These are phyloP conservation scores for Vitis riparia DNA, from an alignment of 164 flowering plant genomes.

Conservation along the genomic window DNA sequence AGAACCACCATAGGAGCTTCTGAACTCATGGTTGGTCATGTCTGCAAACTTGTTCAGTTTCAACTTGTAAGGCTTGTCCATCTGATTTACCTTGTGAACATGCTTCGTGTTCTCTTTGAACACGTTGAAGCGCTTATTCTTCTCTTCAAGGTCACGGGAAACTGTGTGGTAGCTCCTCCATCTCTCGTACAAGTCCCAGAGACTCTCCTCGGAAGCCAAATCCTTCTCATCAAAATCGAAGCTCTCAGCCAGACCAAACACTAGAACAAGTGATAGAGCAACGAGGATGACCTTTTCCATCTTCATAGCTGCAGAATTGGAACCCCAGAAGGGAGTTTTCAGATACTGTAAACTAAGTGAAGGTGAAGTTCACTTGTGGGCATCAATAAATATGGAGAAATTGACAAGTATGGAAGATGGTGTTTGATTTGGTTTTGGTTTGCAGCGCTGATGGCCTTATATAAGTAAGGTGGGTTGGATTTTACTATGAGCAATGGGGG, in stretches of 20 bases:
- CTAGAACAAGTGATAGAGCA: constrained; percentile 27
- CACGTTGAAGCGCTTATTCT: constrained; percentile 63
- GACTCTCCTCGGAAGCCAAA: constrained; percentile 53
- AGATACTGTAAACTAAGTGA: too few relatives aligned
- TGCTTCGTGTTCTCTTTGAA: constrained; percentile 58
- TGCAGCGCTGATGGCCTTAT: neutral
- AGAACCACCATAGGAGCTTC: constrained; percentile 39
- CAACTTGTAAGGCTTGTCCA: constrained; percentile 66
- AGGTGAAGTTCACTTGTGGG: neutral
- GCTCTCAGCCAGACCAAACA: constrained; percentile 32
- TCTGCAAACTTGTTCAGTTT: constrained; percentile 70
- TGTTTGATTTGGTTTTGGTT: too few relatives aligned
- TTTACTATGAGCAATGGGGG: neutral
- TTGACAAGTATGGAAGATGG: too few relatives aligned
- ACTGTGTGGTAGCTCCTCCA: constrained; percentile 73
- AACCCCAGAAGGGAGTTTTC: too few relatives aligned
- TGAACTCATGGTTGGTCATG: constrained; percentile 69
- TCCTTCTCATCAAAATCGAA: constrained; percentile 62
- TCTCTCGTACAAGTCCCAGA: constrained; percentile 66
- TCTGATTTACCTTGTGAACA: constrained; percentile 53
- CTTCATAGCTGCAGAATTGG: constrained; percentile 16
- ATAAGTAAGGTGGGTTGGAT: neutral
- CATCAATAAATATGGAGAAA: neutral
- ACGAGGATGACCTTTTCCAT: constrained; percentile 24
- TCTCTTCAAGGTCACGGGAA: constrained; percentile 49